Evolutionary conservation across 805 yeast genomes (phyloP).

Genomic region (Groenewaldozyma tartarivorans): DNA sequence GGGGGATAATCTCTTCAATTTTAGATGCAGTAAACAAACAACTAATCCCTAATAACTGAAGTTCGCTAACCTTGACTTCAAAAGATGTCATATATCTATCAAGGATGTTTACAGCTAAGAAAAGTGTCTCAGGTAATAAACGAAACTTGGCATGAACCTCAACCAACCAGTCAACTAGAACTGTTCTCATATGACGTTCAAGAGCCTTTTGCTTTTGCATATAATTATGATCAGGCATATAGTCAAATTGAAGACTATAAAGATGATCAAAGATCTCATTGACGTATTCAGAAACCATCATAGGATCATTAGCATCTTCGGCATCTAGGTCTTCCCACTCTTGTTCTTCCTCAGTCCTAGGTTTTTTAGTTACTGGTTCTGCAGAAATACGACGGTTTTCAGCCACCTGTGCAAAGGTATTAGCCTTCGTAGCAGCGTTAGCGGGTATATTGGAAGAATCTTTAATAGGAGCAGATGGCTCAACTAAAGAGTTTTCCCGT

Average conservation of each 20-base stretch:
- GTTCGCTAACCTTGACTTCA: conserved; percentile 62
- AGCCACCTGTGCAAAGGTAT: background rate
- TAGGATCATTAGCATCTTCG: conserved; percentile 33
- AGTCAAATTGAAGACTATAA: conserved; percentile 59
- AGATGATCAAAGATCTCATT: conserved; percentile 76
- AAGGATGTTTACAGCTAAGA: conserved; percentile 73
- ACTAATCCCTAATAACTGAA: conserved; percentile 81
- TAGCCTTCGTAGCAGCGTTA: too few species aligned
- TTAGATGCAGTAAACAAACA: conserved; percentile 84
- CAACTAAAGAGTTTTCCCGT: background rate
- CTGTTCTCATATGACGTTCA: conserved; percentile 52
- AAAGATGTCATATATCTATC: conserved; percentile 77
- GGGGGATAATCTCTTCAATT: conserved; percentile 85
- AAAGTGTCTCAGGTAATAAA: conserved; percentile 76
- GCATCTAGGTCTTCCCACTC: conserved; percentile 26
- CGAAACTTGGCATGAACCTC: conserved; percentile 81
- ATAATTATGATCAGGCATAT: conserved; percentile 53
- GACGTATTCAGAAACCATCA: conserved; percentile 92
- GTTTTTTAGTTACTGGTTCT: conserved; percentile 4
- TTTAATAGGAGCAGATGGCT: background rate
- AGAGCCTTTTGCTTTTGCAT: conserved; percentile 48
- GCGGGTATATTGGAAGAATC: too few species aligned
- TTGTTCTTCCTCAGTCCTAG: conserved; percentile 6
- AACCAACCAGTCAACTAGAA: conserved; percentile 88
- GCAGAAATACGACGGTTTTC: background rate